A percentile compares a stretch with the other conserved stretches of the same genome.
These are phyloP conservation scores for Chaetomium olivaceum DNA, from an alignment of 2,329 filamentous ascomycete genomes.

Conservation along the genomic window DNA sequence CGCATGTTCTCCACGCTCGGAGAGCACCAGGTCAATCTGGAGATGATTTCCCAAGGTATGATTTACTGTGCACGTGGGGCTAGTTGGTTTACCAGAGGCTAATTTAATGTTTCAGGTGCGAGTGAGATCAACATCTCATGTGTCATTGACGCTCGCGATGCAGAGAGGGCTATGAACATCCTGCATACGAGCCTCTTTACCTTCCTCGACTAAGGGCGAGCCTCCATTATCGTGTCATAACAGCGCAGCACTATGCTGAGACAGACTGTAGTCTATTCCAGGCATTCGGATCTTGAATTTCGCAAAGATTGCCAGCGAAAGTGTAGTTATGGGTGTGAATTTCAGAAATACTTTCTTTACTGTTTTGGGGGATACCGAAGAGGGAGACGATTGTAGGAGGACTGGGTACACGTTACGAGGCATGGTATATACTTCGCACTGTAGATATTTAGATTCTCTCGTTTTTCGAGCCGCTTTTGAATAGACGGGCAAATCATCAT, in stretches of 20 bases:
- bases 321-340: not conserved
- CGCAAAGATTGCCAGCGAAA: constrained; percentile 2
- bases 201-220: constrained; percentile 70
- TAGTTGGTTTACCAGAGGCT: constrained; percentile 10
- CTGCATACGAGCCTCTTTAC: constrained; percentile 96
- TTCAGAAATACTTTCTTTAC: not conserved
- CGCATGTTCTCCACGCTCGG: constrained; percentile 94
- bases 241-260: not conserved
- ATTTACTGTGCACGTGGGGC: constrained; percentile 8
- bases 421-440: constrained; percentile 6
- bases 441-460: constrained; percentile 12
- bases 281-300: not conserved
- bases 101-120: constrained; percentile 62
- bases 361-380: not conserved
- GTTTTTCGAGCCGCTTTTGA: not conserved
- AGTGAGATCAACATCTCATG: constrained; percentile 99
- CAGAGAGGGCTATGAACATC: constrained; percentile 91
- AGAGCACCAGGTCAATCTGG: constrained; percentile 92
- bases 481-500: not conserved
- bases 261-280: not conserved
- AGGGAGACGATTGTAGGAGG: not conserved
- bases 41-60: constrained; percentile 98
- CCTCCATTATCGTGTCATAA: not conserved
- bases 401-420: not conserved
- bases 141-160: constrained; percentile 89